These are phyloP conservation scores for Emydomyces testavorans DNA, from an alignment of 2,329 filamentous ascomycete genomes.

Conservation along the genomic window DNA sequence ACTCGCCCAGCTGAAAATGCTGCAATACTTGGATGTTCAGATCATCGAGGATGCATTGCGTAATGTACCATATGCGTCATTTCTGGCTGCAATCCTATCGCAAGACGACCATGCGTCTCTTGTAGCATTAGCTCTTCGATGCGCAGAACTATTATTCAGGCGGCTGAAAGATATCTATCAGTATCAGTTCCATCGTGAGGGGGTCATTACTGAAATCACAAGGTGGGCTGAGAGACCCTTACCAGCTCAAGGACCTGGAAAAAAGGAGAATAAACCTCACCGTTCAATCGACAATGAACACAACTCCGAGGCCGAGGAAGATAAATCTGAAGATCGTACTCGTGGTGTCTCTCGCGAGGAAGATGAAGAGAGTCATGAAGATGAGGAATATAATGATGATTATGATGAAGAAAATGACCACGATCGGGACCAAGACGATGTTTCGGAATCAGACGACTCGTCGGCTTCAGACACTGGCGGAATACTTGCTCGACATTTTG, in stretches of 20 bases:
- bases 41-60: constrained; percentile 78
- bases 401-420: constrained; percentile 35
- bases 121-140: constrained; percentile 77
- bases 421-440: constrained; percentile 38
- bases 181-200: constrained; percentile 94
- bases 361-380: constrained; percentile 28
- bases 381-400: constrained; percentile 44
- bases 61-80: constrained; percentile 87
- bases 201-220: constrained; percentile 81
- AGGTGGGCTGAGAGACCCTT: constrained; percentile 53
- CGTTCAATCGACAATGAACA: constrained; percentile 7
- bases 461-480: constrained; percentile 40
- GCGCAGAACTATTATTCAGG: constrained; percentile 74
- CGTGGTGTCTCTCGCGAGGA: constrained; percentile 30
- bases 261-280: constrained; percentile 13
- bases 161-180: constrained; percentile 80
- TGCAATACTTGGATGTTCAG: constrained; percentile 78
- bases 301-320: constrained; percentile 18
- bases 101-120: constrained; percentile 86
- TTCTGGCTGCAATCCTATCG: constrained; percentile 84
- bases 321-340: constrained; percentile 22
- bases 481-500: constrained; percentile 24
- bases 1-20: constrained; percentile 92
- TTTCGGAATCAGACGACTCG: constrained; percentile 59
- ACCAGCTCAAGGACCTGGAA: constrained; percentile 20